Percentiles rank a stretch among this genome's conserved stretches.
These are phyloP conservation scores for Parathielavia appendiculata DNA, from an alignment of 495 filamentous ascomycete species.

Conservation along the genomic window DNA sequence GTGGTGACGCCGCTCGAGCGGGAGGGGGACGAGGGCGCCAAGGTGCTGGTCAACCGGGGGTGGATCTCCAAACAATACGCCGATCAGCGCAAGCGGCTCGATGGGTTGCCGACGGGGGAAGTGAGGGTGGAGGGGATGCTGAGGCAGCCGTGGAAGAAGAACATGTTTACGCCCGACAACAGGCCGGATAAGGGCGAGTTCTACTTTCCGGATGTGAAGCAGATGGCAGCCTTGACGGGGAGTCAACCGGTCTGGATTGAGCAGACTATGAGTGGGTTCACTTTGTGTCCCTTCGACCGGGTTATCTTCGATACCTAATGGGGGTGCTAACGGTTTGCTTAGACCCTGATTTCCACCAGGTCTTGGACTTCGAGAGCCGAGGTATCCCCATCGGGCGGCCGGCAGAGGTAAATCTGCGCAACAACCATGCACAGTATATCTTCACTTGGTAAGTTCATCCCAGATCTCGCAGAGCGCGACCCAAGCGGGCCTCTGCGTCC, in stretches of 20 bases:
- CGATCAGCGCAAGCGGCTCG: conserved; percentile 55
- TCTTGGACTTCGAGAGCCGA: conserved; percentile 63
- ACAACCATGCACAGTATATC: conserved; percentile 97
- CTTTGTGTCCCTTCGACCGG: conserved; percentile 4
- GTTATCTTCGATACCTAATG: background rate
- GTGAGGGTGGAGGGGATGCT: conserved; percentile 79
- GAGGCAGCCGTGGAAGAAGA: conserved; percentile 89
- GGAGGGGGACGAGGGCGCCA: conserved; percentile 37
- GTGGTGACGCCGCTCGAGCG: conserved; percentile 89
- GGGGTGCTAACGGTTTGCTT: conserved; percentile 11
- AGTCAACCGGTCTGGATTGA: conserved; percentile 93
- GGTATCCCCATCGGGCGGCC: conserved; percentile 92
- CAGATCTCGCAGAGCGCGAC: background rate
- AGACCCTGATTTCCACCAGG: conserved; percentile 73
- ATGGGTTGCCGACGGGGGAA: conserved; percentile 57
- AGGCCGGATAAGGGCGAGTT: conserved; percentile 75
- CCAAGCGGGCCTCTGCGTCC: background rate
- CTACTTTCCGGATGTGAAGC: conserved; percentile 87
- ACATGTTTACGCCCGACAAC: conserved; percentile 93
- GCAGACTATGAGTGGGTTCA: conserved; percentile 77
- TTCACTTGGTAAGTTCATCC: conserved; percentile 77
- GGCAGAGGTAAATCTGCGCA: conserved; percentile 86
- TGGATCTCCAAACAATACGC: conserved; percentile 76
- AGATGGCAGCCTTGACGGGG: conserved; percentile 85
- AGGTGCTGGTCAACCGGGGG: conserved; percentile 77